These are phyloP conservation scores for Rhexocercosporidium sp. DNA, from an alignment of 2,329 filamentous ascomycete genomes.

Conservation along the genomic window DNA sequence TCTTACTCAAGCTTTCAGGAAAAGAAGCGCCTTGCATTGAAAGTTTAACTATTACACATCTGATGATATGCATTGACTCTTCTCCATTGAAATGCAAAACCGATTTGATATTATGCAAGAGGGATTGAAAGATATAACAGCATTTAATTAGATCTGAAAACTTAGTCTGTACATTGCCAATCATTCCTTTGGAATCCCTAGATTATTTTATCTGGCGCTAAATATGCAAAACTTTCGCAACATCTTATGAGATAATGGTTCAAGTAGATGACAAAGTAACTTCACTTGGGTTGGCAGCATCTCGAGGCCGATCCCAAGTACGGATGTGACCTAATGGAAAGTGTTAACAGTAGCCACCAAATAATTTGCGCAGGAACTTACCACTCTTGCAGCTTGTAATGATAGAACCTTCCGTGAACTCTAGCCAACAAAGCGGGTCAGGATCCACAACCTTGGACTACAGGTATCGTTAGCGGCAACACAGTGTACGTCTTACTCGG, in stretches of 20 bases:
- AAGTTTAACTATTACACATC: not conserved
- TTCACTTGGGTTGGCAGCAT: constrained; percentile 28
- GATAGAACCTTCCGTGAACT: constrained; percentile 93
- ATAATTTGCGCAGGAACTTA: constrained; percentile 51
- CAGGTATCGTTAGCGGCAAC: constrained; percentile 31
- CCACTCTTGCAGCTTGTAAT: constrained; percentile 91
- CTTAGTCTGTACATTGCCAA: not conserved
- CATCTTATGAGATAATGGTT: not conserved
- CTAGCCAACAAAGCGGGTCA: constrained; percentile 87
- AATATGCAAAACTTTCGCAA: constrained; percentile 2
- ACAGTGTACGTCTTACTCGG: not conserved
- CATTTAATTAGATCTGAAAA: not conserved
- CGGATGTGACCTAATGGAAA: constrained; percentile 32
- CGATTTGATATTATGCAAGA: not conserved
- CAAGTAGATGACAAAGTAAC: constrained; percentile 19
- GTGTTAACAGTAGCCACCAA: not conserved
- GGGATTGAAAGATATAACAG: no score
- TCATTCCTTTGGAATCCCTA: not conserved
- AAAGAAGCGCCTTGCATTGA: not conserved
- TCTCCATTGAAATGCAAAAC: not conserved
- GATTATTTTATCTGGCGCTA: constrained; percentile 16
- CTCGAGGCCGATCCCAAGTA: constrained; percentile 35
- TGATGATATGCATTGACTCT: not conserved
- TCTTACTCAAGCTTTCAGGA: not conserved
- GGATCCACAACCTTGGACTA: constrained; percentile 84